These are phyloP conservation scores for Cadophora sp. DNA, from an alignment of 2,329 filamentous ascomycete species.

Conservation along the genomic window DNA sequence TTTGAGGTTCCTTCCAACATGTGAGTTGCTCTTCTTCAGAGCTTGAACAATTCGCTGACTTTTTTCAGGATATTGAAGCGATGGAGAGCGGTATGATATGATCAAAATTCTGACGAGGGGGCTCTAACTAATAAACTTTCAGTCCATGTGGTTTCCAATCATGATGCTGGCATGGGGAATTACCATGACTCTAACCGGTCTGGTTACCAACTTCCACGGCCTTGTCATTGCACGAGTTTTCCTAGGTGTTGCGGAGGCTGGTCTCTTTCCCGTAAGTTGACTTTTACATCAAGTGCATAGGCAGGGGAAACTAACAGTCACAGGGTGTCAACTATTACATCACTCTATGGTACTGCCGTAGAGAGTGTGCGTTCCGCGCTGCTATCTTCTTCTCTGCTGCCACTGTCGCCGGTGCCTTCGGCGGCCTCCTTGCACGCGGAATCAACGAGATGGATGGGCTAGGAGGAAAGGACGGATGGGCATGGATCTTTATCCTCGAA, in stretches of 20 bases:
- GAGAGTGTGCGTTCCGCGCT: slow-evolving; percentile 21
- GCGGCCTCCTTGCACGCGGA: slow-evolving; percentile 52
- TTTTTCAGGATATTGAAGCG: slow-evolving; percentile 19
- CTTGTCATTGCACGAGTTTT: slow-evolving; percentile 55
- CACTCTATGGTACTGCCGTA: slow-evolving; percentile 21
- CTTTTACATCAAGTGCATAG: slow-evolving; percentile 53
- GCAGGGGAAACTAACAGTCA: slow-evolving; percentile 45
- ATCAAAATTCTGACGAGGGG: not conserved
- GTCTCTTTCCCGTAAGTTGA: slow-evolving; percentile 43
- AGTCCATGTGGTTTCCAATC: slow-evolving; percentile 67
- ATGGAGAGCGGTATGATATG: slow-evolving; percentile 23
- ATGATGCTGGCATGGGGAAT: slow-evolving; percentile 71
- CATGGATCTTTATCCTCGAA: slow-evolving; percentile 47
- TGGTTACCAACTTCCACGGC: slow-evolving; percentile 68
- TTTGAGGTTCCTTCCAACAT: slow-evolving; percentile 26
- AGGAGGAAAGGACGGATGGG: slow-evolving; percentile 52
- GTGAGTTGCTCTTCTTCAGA: not conserved
- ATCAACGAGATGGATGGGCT: slow-evolving; percentile 55
- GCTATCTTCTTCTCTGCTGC: slow-evolving; percentile 48
- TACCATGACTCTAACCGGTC: slow-evolving; percentile 70
- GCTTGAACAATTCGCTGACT: not conserved
- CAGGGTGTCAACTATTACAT: slow-evolving; percentile 27
- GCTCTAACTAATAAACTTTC: not conserved
- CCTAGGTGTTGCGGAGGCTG: slow-evolving; percentile 36
- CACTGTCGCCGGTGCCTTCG: slow-evolving; percentile 52